These are phyloP conservation scores for Discostella pseudostelligera DNA, from an alignment of 108 stramenopile species.

Conservation along the genomic window DNA sequence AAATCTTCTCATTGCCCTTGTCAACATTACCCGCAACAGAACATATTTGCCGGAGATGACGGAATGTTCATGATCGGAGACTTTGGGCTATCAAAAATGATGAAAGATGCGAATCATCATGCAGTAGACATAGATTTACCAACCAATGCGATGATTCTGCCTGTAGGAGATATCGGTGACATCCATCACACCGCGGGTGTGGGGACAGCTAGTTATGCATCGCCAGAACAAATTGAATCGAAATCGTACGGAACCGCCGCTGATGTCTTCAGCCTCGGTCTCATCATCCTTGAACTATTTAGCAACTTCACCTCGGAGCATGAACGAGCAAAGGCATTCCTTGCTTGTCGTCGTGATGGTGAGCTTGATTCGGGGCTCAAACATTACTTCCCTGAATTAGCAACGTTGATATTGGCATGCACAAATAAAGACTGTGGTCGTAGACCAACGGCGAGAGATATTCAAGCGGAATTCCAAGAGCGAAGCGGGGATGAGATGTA, in stretches of 20 bases:
- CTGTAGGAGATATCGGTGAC: conserved; percentile 5
- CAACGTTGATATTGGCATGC: conserved; percentile 60
- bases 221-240: conserved; percentile 84
- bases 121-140: conserved; percentile 16
- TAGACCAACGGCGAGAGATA: conserved; percentile 63
- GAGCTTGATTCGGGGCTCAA: conserved; percentile 52
- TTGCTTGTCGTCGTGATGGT: conserved; percentile 56
- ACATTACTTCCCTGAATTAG: conserved; percentile 53
- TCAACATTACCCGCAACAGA: conserved; percentile 27
- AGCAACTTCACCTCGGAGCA: conserved; percentile 86
- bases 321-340: conserved; percentile 79
- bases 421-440: conserved; percentile 52
- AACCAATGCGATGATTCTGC: conserved; percentile 15
- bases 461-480: conserved; percentile 45
- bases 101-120: conserved; percentile 40
- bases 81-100: conserved; percentile 81
- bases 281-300: conserved; percentile 92
- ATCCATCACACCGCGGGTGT: conserved; percentile 74
- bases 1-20: too few relatives aligned
- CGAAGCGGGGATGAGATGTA: conserved; percentile 29
- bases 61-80: conserved; percentile 91
- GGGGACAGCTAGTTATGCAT: conserved; percentile 93
- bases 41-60: conserved; percentile 69
- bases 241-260: conserved; percentile 82
- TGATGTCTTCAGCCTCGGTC: conserved; percentile 91